Conservation (phyloP, 345 rosid genomes). For the Syzygium aqueum region DNA sequence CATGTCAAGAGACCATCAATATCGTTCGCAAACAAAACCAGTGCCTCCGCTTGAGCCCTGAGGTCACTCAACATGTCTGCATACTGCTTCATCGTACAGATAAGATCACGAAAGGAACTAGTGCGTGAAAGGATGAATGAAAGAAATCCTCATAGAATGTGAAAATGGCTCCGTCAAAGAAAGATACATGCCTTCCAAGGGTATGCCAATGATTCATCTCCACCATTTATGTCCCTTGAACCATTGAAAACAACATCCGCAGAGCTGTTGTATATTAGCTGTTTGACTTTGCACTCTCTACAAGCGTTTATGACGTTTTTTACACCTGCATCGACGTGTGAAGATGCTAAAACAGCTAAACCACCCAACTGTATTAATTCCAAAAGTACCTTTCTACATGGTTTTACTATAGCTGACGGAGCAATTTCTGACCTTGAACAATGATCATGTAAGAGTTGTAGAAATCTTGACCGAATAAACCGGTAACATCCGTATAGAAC, state of each 20-base stretch:
- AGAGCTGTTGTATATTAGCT: constrained; percentile 71
- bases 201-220: constrained; percentile 57
- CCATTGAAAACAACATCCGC: constrained; percentile 87
- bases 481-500: constrained; percentile 54
- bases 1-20: constrained; percentile 81
- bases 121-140: not conserved
- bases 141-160: not conserved
- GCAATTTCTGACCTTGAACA: constrained; percentile 58
- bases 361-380: not conserved
- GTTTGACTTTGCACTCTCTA: constrained; percentile 65
- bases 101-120: not conserved
- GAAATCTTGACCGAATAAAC: constrained; percentile 35
- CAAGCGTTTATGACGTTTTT: constrained; percentile 76
- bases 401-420: not conserved
- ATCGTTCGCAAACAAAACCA: constrained; percentile 63
- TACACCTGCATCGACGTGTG: constrained; percentile 36
- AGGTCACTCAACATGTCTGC: constrained; percentile 61
- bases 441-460: constrained; percentile 51
- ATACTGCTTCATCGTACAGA: constrained; percentile 37
- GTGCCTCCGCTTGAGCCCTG: constrained; percentile 87
- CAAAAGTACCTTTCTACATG: not conserved
- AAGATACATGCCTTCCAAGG: constrained; percentile 46
- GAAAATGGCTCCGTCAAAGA: not conserved
- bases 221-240: constrained; percentile 47
- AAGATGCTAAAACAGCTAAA: not conserved